These are phyloP conservation scores for Trametes cubensis DNA, from an alignment of 768 basidiomycete genomes.

Conservation along the genomic window DNA sequence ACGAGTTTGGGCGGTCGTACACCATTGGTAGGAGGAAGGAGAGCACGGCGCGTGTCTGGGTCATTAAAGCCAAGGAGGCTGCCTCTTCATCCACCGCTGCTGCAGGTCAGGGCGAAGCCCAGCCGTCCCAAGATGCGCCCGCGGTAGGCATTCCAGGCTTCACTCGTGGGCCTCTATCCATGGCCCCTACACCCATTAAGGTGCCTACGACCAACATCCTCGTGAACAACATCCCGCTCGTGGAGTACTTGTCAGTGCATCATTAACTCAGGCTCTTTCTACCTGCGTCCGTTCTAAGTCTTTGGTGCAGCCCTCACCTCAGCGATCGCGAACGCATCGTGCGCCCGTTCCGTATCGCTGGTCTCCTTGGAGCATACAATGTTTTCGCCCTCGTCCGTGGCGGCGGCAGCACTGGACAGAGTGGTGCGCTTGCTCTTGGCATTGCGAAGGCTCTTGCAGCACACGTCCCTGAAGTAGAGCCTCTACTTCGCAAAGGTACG, in stretches of 20 bases:
- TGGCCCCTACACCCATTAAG: slow-evolving; percentile 27
- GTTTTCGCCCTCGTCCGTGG: slow-evolving; percentile 64
- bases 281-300: background rate
- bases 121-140: background rate
- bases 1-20: slow-evolving; percentile 82
- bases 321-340: slow-evolving; percentile 81
- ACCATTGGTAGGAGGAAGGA: slow-evolving; percentile 88
- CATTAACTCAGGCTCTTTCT: background rate
- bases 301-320: slow-evolving; percentile 44
- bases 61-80: slow-evolving; percentile 59
- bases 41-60: slow-evolving; percentile 90
- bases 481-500: slow-evolving; percentile 74
- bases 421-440: slow-evolving; percentile 81
- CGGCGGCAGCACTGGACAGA: slow-evolving; percentile 90
- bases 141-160: slow-evolving; percentile 12
- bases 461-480: slow-evolving; percentile 66
- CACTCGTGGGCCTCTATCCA: slow-evolving; percentile 23
- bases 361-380: slow-evolving; percentile 84
- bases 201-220: slow-evolving; percentile 69
- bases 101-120: slow-evolving; percentile 12
- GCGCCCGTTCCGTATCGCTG: slow-evolving; percentile 82
- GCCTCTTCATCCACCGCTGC: slow-evolving; percentile 9
- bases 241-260: slow-evolving; percentile 64
- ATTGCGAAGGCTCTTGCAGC: slow-evolving; percentile 75
- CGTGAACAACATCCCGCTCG: slow-evolving; percentile 82